Evolutionary conservation across 495 filamentous ascomycete species (phyloP), one percentile per base, ranked within the genome.

Genomic region (Chaetomium tenue): DNA sequence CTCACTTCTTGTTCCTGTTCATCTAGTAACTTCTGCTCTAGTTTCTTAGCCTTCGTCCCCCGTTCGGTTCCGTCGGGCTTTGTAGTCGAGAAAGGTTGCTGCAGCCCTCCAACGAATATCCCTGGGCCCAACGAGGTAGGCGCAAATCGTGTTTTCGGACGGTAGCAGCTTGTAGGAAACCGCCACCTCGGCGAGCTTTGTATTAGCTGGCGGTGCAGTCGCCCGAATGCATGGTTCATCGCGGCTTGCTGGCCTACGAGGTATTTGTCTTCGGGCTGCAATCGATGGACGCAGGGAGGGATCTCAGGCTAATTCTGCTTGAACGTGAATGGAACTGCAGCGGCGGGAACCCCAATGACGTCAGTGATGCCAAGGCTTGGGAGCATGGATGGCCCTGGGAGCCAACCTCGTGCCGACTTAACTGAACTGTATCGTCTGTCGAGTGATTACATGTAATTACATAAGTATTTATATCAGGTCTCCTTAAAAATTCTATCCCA

Each of bases 1-100:
- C 64, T 64, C 20, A 78, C 76, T 42, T 80, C 63, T 42, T 78
- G 63, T 58, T 79, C 76, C 26, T 77, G 69, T 40, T 72, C 75
- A 37, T 73, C 75, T 22, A 79, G 63, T 39, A 72, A 67, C 58
- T 74, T 75, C 47, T 82, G 67, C 58, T 73, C 69, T n/a, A 75
- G 67, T 22, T 73, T 68, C 37, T 71, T 77, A 15, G 74, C 71
- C 13, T 76, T 72, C 50, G 74, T 74, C 2, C 74, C 72, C 39
- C 56, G 64, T 26, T 68, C 47, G 22, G 56, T 72, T 59, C 50
- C 39, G 46, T 51, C 44, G 33, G 30, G 12, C 15, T 23, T 26
- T 1, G 59, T 56, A 20, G 63, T 56, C 25, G 67, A 67, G 11
- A 66, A 9, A 3, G 28, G 2, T 23, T 50, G 52, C 15, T 26